These are phyloP conservation scores for Eutypella sp. DNA, from an alignment of 2,329 filamentous ascomycete species.

Conservation along the genomic window DNA sequence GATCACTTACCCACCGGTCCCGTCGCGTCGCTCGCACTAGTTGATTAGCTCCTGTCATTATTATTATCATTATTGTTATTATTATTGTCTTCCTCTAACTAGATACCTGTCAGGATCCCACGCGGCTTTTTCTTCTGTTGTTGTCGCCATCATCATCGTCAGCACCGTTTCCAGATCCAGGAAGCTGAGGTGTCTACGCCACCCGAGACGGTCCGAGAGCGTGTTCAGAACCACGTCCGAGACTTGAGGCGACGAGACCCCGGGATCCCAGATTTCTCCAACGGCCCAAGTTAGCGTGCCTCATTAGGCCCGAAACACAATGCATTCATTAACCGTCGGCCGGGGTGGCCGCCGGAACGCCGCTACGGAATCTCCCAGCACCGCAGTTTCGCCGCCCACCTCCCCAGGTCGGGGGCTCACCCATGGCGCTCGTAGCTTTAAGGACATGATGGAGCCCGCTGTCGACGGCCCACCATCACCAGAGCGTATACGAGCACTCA, in stretches of 20 bases:
- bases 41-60: neutral
- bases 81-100: conserved; percentile 16
- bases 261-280: neutral
- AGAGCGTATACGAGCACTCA: conserved; percentile 53
- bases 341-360: neutral
- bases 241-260: neutral
- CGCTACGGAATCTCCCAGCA: neutral
- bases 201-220: neutral
- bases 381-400: conserved; percentile 8
- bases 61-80: too few species aligned
- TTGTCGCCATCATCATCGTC: neutral
- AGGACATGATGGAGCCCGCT: conserved; percentile 51
- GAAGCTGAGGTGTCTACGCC: neutral
- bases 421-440: conserved; percentile 14
- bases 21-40: conserved; percentile 23
- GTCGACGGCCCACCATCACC: conserved; percentile 59
- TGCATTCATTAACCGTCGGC: neutral
- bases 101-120: neutral
- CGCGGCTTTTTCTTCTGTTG: neutral
- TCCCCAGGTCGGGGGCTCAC: conserved; percentile 9
- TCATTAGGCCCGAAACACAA: neutral
- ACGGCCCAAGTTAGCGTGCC: neutral
- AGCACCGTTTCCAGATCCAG: too few species aligned
- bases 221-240: neutral
- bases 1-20: conserved; percentile 22